Evolutionary conservation across 371 early-diverging fungal genomes (phyloP), one percentile per base, ranked within the genome.

Genomic region (Mucor racemosus): DNA sequence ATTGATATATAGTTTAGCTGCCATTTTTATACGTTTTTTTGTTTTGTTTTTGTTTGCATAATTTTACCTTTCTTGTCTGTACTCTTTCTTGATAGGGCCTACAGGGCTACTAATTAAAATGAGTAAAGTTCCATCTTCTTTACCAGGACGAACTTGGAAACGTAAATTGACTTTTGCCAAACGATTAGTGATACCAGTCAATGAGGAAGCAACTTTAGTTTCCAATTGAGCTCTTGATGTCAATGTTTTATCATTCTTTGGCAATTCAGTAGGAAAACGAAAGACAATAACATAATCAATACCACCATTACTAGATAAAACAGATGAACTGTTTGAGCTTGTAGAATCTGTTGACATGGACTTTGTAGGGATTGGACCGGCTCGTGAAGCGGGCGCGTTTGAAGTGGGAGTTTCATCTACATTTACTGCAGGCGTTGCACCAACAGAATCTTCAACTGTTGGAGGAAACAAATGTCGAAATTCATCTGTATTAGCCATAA

Each of bases 221-320:
- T 81, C 64, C 11, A 77, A 58, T 39, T 71, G 54, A 33, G 68
- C 60, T 63, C 64, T 65, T 3, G 76, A 40, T 15, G 35, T 44
- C 7, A 41, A 13, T 11, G 42, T 13, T 19, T 58, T 68, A 4
- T 68, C 60, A 6, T 17, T 62, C 11, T 67, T 48, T 0, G 65
- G n/a, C n/a, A 60, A 58, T 1, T 38, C 35, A 1, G 58, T 64
- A 34, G 81, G 77, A 35, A 75, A 81, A 9, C 65, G 71, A 59
- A 82, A 82, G 5, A 80, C 72, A 58, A 83, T 76, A 19, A 85
- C 86, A 68, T 78, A 83, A 39, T 85, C 86, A 50, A 83, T 72
- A n/a, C 71, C 78, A 1, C 68, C 76, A 60, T 77, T 69, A 35
- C 54, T 26, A 13, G 39, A 21, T 7, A 53, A 14, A 15, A 40